Conservation (phyloP, 2,329 filamentous ascomycete genomes). For the Exophiala oligosperma region DNA sequence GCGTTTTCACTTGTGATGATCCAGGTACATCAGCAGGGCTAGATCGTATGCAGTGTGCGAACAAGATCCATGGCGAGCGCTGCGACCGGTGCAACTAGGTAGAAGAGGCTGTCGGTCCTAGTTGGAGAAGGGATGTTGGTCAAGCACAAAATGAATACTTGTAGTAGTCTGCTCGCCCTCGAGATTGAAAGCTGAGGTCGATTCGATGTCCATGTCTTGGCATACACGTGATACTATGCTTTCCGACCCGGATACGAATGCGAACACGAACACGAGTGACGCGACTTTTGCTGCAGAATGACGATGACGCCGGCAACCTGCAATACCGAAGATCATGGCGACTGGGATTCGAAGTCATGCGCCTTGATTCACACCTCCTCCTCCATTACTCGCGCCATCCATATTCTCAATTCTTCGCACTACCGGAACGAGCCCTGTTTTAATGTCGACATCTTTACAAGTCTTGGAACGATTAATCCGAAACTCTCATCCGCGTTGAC, state of each 20-base stretch:
- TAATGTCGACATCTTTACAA: too few species aligned
- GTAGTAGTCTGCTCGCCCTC: too few species aligned
- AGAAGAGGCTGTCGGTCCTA: neutral
- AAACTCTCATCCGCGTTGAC: neutral
- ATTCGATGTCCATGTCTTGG: conserved; percentile 1
- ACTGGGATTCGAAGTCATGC: neutral
- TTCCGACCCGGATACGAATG: neutral
- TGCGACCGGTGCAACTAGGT: too few species aligned
- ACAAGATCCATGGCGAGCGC: too few species aligned
- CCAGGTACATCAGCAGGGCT: neutral
- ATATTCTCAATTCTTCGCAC: too few species aligned
- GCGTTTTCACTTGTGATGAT: neutral
- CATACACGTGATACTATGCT: neutral
- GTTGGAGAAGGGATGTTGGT: neutral
- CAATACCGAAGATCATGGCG: neutral
- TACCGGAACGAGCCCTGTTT: too few species aligned
- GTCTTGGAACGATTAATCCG: too few species aligned
- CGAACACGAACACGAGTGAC: neutral
- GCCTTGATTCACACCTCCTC: neutral
- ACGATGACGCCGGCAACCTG: neutral
- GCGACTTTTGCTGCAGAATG: neutral
- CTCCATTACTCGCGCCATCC: neutral
- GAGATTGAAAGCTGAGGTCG: too few species aligned
- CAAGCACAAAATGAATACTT: too few species aligned
- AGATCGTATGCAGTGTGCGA: too few species aligned